Base-by-base conservation (phyloP, 768 basidiomycete species). In the Kwoniella pini region DNA sequence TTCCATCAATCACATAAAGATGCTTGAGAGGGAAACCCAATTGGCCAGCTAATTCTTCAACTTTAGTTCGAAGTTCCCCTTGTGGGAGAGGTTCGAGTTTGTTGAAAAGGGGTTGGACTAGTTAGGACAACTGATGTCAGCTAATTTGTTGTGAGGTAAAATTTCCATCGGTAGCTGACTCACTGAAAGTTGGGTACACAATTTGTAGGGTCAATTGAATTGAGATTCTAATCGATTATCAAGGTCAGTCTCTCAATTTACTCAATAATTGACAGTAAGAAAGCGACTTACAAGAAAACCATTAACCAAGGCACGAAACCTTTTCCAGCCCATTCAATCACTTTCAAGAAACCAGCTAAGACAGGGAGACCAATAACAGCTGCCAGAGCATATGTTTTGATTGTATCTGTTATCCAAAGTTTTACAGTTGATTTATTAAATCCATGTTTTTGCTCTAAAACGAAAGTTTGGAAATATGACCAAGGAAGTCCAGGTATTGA, bases 1-100 rank as follows among this genome's bases (percentile, higher is more conserved):
- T 92, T 27, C 96, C 96, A 74, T 98, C 94, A 68, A 98, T 97
- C 77, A 96, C 92, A 77, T 95, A 98, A 53, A 99, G 78, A 77
- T 94, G 88, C 73, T 88, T 96, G 57, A 97, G 81, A 0, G 96
- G 95, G 84, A 98, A 99, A 59, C 87, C 86, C 70, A 98, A 87
- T 71, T 87, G 87, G 39, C 80, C 69, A 0, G 94, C 91, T 15
- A 99, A 82, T 0, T 78, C 72, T 70, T 95, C 90, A 38, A 94
- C 89, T 38, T 90, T 83, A 6, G 79, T 81, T 22, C 91, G 86
- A 6, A 98, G 81, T 21, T 90, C 87, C 30, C 91, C 90, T 13
- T 84, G 81, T 0, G 84, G 81, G 4, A 99, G 84, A 2, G 91
- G 90, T 1, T 92, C 91, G 44, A 97, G 85, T 79, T 91, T 98